Evolutionary conservation across 371 early-diverging fungal species (phyloP).

Genomic region (Sporodiniella umbellata): DNA sequence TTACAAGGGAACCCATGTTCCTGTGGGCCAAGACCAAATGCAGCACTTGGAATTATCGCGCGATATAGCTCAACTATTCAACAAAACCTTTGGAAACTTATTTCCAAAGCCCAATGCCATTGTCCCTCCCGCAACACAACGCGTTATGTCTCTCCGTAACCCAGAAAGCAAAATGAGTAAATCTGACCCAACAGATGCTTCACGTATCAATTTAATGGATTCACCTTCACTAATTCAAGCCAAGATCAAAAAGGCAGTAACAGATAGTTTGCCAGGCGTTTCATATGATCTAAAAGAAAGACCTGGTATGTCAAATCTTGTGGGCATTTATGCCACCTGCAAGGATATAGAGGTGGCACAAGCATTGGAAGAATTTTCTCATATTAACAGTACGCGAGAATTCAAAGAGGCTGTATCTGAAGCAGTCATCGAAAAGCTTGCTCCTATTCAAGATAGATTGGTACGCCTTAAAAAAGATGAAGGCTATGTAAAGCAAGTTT

Average conservation of each 20-base stretch:
- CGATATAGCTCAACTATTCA: conserved; percentile 73
- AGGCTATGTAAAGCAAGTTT: conserved; percentile 59
- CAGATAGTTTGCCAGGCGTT: conserved; percentile 68
- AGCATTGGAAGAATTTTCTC: conserved; percentile 43
- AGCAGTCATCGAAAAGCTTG: conserved; percentile 54
- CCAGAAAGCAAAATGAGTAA: conserved; percentile 93
- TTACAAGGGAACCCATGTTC: conserved; percentile 87
- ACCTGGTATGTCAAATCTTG: conserved; percentile 84
- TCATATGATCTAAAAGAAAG: conserved; percentile 70
- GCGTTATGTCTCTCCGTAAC: conserved; percentile 83
- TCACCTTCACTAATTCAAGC: conserved; percentile 56
- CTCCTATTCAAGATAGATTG: conserved; percentile 68
- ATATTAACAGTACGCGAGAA: conserved; percentile 47
- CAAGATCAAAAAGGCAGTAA: conserved; percentile 76
- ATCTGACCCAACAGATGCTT: conserved; percentile 66
- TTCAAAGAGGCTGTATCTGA: conserved; percentile 78
- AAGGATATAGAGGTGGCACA: conserved; percentile 37
- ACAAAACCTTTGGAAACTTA: conserved; percentile 59
- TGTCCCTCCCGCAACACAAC: conserved; percentile 66
- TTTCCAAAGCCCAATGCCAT: conserved; percentile 74
- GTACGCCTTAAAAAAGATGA: conserved; percentile 53
- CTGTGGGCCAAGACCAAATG: conserved; percentile 92
- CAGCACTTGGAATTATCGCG: conserved; percentile 90
- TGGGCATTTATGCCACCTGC: conserved; percentile 71
- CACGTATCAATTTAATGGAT: conserved; percentile 79